Conservation (phyloP, 305 asterid species). For the Solanum hybrid region DNA sequence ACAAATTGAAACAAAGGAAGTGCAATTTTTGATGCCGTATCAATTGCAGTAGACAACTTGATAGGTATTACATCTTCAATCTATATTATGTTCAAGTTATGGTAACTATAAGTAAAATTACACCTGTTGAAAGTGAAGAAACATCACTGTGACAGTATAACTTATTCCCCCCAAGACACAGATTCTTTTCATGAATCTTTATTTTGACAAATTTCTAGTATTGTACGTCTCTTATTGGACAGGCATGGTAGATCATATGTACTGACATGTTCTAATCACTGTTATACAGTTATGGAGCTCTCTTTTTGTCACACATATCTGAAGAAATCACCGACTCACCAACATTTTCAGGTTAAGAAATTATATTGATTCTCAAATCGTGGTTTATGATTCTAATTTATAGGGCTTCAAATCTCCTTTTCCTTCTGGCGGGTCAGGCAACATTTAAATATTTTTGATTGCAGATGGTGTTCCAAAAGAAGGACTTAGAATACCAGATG, state of each 20-base stretch:
- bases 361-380: background rate
- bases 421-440: constrained; percentile 7
- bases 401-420: constrained; percentile 6
- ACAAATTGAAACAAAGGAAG: background rate
- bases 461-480: constrained; percentile 99
- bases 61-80: background rate
- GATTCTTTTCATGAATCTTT: background rate
- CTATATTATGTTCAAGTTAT: background rate
- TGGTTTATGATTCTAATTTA: background rate
- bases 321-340: constrained; percentile 69
- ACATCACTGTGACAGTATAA: background rate
- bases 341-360: constrained; percentile 69
- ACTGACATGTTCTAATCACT: constrained; percentile 4
- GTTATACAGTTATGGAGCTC: constrained; percentile 66
- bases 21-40: background rate
- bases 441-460: constrained; percentile 16
- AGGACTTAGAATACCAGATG: constrained; percentile 86
- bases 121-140: background rate
- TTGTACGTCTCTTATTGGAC: background rate
- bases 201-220: background rate
- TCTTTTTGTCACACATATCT: constrained; percentile 67
- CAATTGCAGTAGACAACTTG: background rate
- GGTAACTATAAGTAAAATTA: background rate
- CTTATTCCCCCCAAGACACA: background rate
- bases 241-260: background rate